Conservation (phyloP, 495 filamentous ascomycete species). For the Penicillium pulvis region DNA sequence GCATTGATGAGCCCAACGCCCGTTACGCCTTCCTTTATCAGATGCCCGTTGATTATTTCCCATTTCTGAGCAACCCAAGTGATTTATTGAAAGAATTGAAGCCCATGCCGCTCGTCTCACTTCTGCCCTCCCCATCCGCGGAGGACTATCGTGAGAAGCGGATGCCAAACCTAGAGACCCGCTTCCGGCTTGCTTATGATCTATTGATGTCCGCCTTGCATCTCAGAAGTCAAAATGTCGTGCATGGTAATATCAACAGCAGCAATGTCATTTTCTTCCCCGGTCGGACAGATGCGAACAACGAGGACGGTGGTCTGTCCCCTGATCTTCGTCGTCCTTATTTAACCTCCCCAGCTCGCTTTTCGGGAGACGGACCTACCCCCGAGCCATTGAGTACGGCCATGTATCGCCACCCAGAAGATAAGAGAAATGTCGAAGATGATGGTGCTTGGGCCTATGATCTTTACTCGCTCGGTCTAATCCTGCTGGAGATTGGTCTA, state of each 20-base stretch:
- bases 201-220: slow-evolving; percentile 74
- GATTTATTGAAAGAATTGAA: slow-evolving; percentile 43
- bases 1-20: slow-evolving; percentile 74
- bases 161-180: slow-evolving; percentile 69
- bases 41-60: slow-evolving; percentile 64
- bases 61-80: slow-evolving; percentile 47
- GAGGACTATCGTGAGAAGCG: slow-evolving; percentile 44
- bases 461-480: slow-evolving; percentile 79
- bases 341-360: slow-evolving; percentile 79
- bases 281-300: slow-evolving; percentile 38
- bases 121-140: slow-evolving; percentile 50
- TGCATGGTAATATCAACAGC: slow-evolving; percentile 79
- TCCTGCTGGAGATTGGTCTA: slow-evolving; percentile 83
- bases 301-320: slow-evolving; percentile 43
- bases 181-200: slow-evolving; percentile 81
- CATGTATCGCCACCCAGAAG: slow-evolving; percentile 78
- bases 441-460: slow-evolving; percentile 65
- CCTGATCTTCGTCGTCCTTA: slow-evolving; percentile 73
- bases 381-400: slow-evolving; percentile 55
- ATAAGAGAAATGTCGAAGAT: slow-evolving; percentile 60
- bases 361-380: slow-evolving; percentile 64
- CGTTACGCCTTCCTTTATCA: slow-evolving; percentile 83
- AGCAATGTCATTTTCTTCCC: slow-evolving; percentile 81
- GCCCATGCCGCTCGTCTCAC: slow-evolving; percentile 50
- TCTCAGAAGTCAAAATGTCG: slow-evolving; percentile 71